Base-by-base conservation (phyloP, 1,284 basidiomycete genomes). In the Sporisorium scitamineum region DNA sequence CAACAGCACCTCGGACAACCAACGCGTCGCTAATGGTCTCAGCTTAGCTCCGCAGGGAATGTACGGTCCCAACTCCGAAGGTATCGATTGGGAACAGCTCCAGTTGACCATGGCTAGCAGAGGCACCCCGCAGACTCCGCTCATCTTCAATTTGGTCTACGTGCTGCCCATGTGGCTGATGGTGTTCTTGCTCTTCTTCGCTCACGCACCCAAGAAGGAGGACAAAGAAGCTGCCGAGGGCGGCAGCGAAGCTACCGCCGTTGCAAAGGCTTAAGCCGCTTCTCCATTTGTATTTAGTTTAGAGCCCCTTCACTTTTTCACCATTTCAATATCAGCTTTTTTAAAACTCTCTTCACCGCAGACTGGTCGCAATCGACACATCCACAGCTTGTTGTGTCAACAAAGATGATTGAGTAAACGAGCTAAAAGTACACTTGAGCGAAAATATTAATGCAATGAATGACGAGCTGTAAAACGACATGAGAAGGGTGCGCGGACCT, bases 71-170 rank as follows among this genome's bases (percentile, higher is more conserved):
- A 61, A 52, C 27, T 54, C 58, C 7, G 24, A 72, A 5, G 78
- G 78, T 1, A 79, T 76, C 47, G 78, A 67, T 50, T 79, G 78
- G 78, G 50, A 62, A 8, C 78, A 79, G 41, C 27, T 79, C 18
- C 78, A 79, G 29, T 44, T 69, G 41, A 75, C 78, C 32, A 67
- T 78, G 62, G 63, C 78, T 5, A 68, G 66, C 32, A 67, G 78
- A 26, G 61, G 64, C 22, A 64, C 51, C 4, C 73, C 74, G 3
- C 78, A 79, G 45, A 77, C 75, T 2, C 78, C 78, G 22, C 26
- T 77, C 34, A 73, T 79, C 39, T 78, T 79, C 51, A 79, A 79
- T 27, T 47, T 79, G 58, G 78, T 79, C 14, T 79, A 79, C 42
- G 58, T 79, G 5, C 34, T 79, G 20, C 78, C 78, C n/a, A 70